These are phyloP conservation scores for Pythium aquatile DNA, from an alignment of 352 stramenopile species.

Conservation along the genomic window DNA sequence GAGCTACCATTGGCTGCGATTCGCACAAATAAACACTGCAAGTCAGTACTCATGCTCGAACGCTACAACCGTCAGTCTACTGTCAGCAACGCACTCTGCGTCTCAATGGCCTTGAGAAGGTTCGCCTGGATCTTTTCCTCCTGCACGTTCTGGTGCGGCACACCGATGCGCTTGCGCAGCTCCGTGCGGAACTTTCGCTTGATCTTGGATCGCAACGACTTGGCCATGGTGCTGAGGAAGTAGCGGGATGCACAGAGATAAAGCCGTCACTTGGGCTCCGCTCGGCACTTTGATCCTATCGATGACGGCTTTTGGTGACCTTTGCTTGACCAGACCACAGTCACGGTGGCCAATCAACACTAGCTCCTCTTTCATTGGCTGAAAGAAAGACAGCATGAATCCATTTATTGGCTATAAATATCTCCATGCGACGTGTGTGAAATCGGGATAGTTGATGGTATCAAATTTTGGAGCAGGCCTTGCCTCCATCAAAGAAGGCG, in stretches of 20 bases:
- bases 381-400: neutral
- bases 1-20: slow-evolving; percentile 40
- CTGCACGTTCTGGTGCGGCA: slow-evolving; percentile 66
- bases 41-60: neutral
- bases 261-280: neutral
- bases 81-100: slow-evolving; percentile 40
- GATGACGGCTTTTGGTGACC: slow-evolving; percentile 6
- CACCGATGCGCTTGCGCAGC: slow-evolving; percentile 77
- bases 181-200: slow-evolving; percentile 88
- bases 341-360: slow-evolving; percentile 21
- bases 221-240: slow-evolving; percentile 57
- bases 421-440: neutral
- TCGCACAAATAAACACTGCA: neutral
- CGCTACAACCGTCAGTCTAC: neutral
- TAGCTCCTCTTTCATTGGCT: slow-evolving; percentile 3
- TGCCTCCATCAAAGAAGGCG: no score
- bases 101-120: slow-evolving; percentile 76
- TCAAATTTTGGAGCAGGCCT: neutral
- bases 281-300: slow-evolving; percentile 6
- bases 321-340: slow-evolving; percentile 8
- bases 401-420: neutral
- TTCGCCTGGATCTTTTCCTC: slow-evolving; percentile 85
- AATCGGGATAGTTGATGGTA: neutral
- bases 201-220: slow-evolving; percentile 89
- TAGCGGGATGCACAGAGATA: neutral